These are phyloP conservation scores for Aspergillus udagawae DNA, from an alignment of 2,329 filamentous ascomycete genomes.

Conservation along the genomic window DNA sequence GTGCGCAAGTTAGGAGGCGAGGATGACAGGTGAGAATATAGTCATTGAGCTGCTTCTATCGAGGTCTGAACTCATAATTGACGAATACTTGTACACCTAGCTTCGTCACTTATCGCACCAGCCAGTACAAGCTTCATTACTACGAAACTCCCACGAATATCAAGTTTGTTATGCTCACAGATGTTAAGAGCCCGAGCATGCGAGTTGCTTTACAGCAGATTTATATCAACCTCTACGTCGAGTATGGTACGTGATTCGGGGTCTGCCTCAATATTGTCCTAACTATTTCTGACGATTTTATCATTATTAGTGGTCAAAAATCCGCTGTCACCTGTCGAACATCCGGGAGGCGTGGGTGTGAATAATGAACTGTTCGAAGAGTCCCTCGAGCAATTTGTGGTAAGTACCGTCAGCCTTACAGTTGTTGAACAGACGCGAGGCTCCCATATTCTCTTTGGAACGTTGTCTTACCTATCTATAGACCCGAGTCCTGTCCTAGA, in stretches of 20 bases:
- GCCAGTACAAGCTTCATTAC: constrained; percentile 96
- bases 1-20: constrained; percentile 89
- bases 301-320: constrained; percentile 58
- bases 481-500: constrained; percentile 32
- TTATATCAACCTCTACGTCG: constrained; percentile 96
- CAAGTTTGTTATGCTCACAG: constrained; percentile 95
- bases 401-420: constrained; percentile 23
- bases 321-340: constrained; percentile 58
- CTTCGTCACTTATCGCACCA: constrained; percentile 90
- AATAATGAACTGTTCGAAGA: constrained; percentile 63
- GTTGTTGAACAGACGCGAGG: not conserved
- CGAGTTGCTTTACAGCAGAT: constrained; percentile 94
- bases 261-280: constrained; percentile 6
- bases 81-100: constrained; percentile 38
- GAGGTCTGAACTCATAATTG: not conserved
- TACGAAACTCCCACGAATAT: constrained; percentile 96
- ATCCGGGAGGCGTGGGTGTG: constrained; percentile 58
- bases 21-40: constrained; percentile 62
- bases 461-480: constrained; percentile 19
- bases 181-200: constrained; percentile 84
- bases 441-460: not conserved
- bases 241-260: constrained; percentile 62
- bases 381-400: constrained; percentile 51
- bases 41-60: not conserved
- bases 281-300: not conserved